Conservation (phyloP, 2,329 filamentous ascomycete genomes). For the Exophiala sideris region DNA sequence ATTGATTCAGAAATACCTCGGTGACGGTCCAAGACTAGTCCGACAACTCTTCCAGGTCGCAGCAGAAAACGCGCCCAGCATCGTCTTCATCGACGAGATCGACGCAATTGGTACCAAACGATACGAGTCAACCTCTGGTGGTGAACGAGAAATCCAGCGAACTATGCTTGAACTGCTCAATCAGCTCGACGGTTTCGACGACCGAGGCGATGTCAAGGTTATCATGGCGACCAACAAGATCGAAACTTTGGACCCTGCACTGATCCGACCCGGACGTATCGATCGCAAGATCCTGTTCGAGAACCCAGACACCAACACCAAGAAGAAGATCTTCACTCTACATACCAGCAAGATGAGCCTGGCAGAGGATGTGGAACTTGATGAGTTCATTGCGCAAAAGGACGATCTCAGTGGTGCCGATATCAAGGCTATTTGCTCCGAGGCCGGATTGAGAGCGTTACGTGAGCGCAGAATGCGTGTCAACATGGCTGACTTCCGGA, state of each 20-base stretch:
- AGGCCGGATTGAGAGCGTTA: constrained; percentile 90
- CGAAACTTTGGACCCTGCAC: constrained; percentile 88
- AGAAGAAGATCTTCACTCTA: constrained; percentile 95
- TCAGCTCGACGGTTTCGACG: constrained; percentile 97
- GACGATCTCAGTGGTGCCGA: constrained; percentile 95
- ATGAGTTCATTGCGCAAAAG: constrained; percentile 98
- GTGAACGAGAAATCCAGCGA: constrained; percentile 94
- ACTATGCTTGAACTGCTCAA: constrained; percentile 98
- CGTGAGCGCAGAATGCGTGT: constrained; percentile 96
- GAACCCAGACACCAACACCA: constrained; percentile 79
- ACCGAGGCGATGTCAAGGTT: constrained; percentile 97
- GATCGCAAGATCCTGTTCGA: constrained; percentile 91
- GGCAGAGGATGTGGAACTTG: constrained; percentile 92
- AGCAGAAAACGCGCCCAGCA: constrained; percentile 91
- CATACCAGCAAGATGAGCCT: constrained; percentile 99
- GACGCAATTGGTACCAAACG: constrained; percentile 98
- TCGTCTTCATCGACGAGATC: constrained; percentile 99
- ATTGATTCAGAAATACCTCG: constrained; percentile 97
- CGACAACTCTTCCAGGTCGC: constrained; percentile 89
- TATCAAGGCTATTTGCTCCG: constrained; percentile 98
- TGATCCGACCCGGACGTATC: constrained; percentile 96
- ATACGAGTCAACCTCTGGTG: constrained; percentile 94
- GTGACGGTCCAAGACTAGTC: constrained; percentile 89
- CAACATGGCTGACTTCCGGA: constrained; percentile 96
- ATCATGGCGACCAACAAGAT: constrained; percentile 99